A percentile compares a stretch with the other conserved stretches of the same genome.
Evolutionary conservation across 2,329 filamentous ascomycete genomes (phyloP).

Genomic region (Ophiostoma angusticollis): DNA sequence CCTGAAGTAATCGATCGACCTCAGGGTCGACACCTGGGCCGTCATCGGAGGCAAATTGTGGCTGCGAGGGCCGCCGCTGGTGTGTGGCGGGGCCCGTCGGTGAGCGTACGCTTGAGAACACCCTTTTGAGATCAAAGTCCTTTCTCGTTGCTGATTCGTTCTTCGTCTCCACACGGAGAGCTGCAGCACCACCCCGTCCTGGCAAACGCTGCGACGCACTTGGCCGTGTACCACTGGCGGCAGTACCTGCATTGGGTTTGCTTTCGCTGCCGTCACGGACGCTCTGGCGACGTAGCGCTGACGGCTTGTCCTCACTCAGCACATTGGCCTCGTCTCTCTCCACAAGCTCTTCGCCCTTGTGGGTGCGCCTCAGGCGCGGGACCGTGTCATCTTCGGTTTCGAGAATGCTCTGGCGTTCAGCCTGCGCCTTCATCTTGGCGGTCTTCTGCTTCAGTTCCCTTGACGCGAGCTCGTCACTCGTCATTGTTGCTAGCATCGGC

Average conservation of each 20-base stretch:
- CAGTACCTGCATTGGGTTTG: background rate
- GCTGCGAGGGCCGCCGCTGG: slow-evolving; percentile 35
- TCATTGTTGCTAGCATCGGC: slow-evolving; percentile 74
- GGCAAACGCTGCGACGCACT: too few relatives aligned
- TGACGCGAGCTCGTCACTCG: slow-evolving; percentile 78
- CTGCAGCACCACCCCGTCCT: slow-evolving; percentile 24
- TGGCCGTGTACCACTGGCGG: background rate
- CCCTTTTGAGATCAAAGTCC: slow-evolving; percentile 73
- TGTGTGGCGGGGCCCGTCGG: slow-evolving; percentile 38
- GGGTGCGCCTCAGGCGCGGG: slow-evolving; percentile 73
- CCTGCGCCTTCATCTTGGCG: slow-evolving; percentile 62
- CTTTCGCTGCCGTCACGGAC: slow-evolving; percentile 17
- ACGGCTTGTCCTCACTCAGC: slow-evolving; percentile 25
- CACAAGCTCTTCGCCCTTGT: slow-evolving; percentile 88
- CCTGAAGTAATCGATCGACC: slow-evolving; percentile 77
- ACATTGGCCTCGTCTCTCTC: slow-evolving; percentile 51
- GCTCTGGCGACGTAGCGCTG: slow-evolving; percentile 24
- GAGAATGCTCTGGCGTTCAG: slow-evolving; percentile 74
- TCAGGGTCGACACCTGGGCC: slow-evolving; percentile 69
- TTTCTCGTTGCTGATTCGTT: slow-evolving; percentile 36
- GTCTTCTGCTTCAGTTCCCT: slow-evolving; percentile 73
- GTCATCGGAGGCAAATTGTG: slow-evolving; percentile 29
- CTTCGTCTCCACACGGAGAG: slow-evolving; percentile 33
- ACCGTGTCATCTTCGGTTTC: slow-evolving; percentile 58
- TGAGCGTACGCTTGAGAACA: slow-evolving; percentile 73